A percentile compares a stretch with the other conserved stretches of the same genome.
These are phyloP conservation scores for Volvox carteri DNA, from an alignment of 163 green algal genomes.

Conservation along the genomic window DNA sequence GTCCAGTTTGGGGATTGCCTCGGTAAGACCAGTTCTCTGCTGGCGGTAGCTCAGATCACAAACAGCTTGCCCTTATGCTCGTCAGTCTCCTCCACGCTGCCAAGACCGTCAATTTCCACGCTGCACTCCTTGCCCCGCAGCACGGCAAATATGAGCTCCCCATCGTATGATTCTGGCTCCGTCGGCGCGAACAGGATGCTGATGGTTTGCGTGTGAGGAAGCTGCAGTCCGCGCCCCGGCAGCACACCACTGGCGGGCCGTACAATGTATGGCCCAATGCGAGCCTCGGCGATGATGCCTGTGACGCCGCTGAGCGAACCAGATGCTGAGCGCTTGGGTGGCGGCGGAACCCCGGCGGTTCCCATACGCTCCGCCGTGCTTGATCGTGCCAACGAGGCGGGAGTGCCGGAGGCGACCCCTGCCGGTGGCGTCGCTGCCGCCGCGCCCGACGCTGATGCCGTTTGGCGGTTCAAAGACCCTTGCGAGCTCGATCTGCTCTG, in stretches of 20 bases:
- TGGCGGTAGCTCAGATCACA: constrained; percentile 55
- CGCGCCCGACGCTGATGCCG: background rate
- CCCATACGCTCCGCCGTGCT: background rate
- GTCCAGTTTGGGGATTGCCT: too few relatives aligned
- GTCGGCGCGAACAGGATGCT: constrained; percentile 66
- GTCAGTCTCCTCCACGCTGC: constrained; percentile 63
- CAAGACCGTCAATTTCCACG: constrained; percentile 60
- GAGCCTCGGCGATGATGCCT: constrained; percentile 28
- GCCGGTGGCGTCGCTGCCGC: background rate
- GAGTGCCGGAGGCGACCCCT: background rate
- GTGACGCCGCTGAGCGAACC: background rate
- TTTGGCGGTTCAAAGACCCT: background rate
- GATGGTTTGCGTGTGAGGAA: constrained; percentile 59
- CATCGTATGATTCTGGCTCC: constrained; percentile 30
- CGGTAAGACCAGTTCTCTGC: too few relatives aligned
- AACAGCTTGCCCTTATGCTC: constrained; percentile 64
- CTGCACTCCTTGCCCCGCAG: constrained; percentile 53
- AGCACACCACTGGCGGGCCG: constrained; percentile 63
- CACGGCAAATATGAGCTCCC: constrained; percentile 59
- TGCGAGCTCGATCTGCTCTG: constrained; percentile 1
- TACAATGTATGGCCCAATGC: constrained; percentile 64
- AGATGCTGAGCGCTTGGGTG: background rate
- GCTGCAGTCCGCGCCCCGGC: constrained; percentile 57
- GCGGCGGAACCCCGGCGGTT: constrained; percentile 11
- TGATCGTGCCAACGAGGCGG: background rate